Evolutionary conservation across 2,329 filamentous ascomycete genomes (phyloP), one percentile per base, ranked within the genome.

Genomic region (Capronia americana): DNA sequence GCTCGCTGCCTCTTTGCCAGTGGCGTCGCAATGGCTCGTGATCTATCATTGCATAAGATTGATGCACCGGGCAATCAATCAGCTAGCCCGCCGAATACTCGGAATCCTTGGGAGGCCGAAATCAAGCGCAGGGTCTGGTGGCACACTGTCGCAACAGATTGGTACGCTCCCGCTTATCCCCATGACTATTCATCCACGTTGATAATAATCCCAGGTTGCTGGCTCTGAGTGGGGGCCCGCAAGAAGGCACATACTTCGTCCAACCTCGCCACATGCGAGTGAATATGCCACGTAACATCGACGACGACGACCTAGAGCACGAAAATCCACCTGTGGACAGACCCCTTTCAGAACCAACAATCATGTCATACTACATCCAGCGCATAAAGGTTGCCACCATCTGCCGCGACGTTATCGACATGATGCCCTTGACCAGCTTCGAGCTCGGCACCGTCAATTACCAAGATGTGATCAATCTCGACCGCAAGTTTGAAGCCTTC

Each of bases 361-460:
- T 73, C 12, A 82, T 82, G 79, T 79, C 80, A 6, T 84, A 82
- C 64, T 79, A 78, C 26, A 71, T 83, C 4, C 74, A 79, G 38
- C 77, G 82, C 0, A 73, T 82, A n/a, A 77, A 76, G 30, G 70
- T 83, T 10, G 77, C 77, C 14, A 73, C 77, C 38, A 70, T 79
- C 3, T 81, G 79, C 53, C 77, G 81, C 2, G 73, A 76, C 7
- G 76, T 82, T 1, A 74, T 79, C 2, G 81, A 84, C 57, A 67
- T 72, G 12, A 74, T 71, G 2, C 73, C 75, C 4, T 63, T 75
- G 10, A 71, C 74, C 14, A 68, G 74, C 44, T 57, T 76, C 0
- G 67, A 73, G 8, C 70, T 73, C 0, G 57, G 71, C 6, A 75
- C 76, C 28, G 51, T 78, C 11, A 66, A 74, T 20, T 80, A 80